Evolutionary conservation across 208 protist genomes (phyloP), one percentile per base, ranked within the genome.

Genomic region (Leishmania tropica): DNA sequence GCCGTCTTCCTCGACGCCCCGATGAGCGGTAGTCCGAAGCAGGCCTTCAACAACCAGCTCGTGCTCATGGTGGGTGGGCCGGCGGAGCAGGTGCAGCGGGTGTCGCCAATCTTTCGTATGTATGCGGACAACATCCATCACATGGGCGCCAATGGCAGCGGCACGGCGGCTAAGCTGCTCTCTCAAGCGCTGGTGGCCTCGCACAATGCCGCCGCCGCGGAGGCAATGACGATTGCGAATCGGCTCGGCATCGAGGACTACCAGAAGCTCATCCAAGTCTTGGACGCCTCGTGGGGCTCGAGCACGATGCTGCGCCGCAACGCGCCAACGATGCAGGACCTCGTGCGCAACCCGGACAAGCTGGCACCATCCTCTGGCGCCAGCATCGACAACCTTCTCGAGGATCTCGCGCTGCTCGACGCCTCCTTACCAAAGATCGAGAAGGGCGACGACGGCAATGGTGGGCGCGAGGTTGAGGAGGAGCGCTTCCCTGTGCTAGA

Each of bases 291-390:
- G 42, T 97, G 94, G 93, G 92, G 90, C 76, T 79, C 85, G 8
- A 96, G 92, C 86, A 96, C 92, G 65, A 97, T 97, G 93, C 90
- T 97, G 82, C 92, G 94, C 45, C 90, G 95, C 72, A 96, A 95
- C 85, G 94, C 92, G 5, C 83, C 89, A 45, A 88, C 89, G 35
- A 94, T 97, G 94, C 92, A 96, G 87, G 89, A 96, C 71, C 86
- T 96, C 28, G 81, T 98, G 72, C 90, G 92, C 62, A 94, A 91
- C 76, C 93, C 92, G 0, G 94, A 95, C 58, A 94, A 89, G 75
- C 65, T 92, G 42, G 84, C 93, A 7, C 91, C 92, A 28, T 81
- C 88, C 31, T 94, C 90, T 35, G 83, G 88, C 11, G 83, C 88
- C 54, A 92, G 76, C 70, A 87, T 97, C 7, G 87, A 95, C 58